phyloP scores from a whole-genome alignment of 2,329 filamentous ascomycete species.

The Colletotrichum nymphaeae region DNA sequence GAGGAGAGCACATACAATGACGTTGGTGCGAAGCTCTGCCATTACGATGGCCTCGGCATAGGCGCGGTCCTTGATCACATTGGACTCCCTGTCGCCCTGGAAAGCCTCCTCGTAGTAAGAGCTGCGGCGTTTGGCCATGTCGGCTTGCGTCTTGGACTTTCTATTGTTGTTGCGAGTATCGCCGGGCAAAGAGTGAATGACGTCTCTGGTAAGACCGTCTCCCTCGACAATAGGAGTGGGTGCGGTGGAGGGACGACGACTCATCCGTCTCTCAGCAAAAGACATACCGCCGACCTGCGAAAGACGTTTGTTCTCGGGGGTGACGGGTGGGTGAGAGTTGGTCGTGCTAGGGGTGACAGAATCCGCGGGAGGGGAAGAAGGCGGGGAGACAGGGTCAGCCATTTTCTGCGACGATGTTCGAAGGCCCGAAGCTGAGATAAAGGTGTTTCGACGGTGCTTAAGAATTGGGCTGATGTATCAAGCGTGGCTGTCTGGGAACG shows the following conservation, averaged over 20 bases:
- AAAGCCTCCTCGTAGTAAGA: conserved; percentile 61
- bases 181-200: conserved; percentile 53
- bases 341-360: conserved; percentile 18
- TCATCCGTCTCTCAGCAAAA: conserved; percentile 47
- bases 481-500: conserved; percentile 10
- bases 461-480: conserved; percentile 10
- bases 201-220: conserved; percentile 50
- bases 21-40: conserved; percentile 73
- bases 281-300: conserved; percentile 35
- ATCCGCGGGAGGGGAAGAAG: conserved; percentile 19
- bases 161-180: conserved; percentile 44
- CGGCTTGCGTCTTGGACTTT: conserved; percentile 46
- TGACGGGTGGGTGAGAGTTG: conserved; percentile 8
- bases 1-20: conserved; percentile 61
- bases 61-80: conserved; percentile 57
- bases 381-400: conserved; percentile 29
- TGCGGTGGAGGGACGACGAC: conserved; percentile 37
- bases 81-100: conserved; percentile 45
- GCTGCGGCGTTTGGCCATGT: conserved; percentile 51
- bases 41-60: conserved; percentile 68
- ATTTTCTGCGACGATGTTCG: conserved; percentile 13
- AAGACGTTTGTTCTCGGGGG: conserved; percentile 27
- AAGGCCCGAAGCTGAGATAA: conserved; percentile 28
- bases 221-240: conserved; percentile 48
- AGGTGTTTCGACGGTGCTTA: conserved; percentile 17